Evolutionary conservation across 2,329 filamentous ascomycete species (phyloP).

Genomic region (Ceratocystis alfenasii): DNA sequence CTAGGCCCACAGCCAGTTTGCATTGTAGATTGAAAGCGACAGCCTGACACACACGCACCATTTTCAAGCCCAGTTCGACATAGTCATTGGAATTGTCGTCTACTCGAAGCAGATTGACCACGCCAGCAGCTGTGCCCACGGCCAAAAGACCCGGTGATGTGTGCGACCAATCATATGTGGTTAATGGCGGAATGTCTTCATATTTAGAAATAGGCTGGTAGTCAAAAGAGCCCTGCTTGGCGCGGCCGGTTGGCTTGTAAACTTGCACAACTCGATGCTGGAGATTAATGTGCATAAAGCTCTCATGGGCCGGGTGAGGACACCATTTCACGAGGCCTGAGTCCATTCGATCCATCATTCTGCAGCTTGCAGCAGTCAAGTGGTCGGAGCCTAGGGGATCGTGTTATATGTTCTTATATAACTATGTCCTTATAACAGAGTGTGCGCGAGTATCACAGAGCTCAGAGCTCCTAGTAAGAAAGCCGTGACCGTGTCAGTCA

Average conservation of each 20-base stretch:
- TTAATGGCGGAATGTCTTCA: slow-evolving; percentile 51
- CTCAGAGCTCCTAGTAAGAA: neutral
- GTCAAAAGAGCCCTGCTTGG: slow-evolving; percentile 45
- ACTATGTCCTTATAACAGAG: neutral
- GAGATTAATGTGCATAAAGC: slow-evolving; percentile 53
- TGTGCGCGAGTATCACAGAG: neutral
- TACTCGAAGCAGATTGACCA: slow-evolving; percentile 62
- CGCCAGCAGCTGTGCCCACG: slow-evolving; percentile 61
- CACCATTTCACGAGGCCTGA: slow-evolving; percentile 57
- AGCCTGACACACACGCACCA: slow-evolving; percentile 66
- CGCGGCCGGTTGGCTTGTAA: slow-evolving; percentile 50
- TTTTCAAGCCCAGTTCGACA: slow-evolving; percentile 57
- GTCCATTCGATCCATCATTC: slow-evolving; percentile 45
- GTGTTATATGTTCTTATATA: neutral
- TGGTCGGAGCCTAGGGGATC: neutral
- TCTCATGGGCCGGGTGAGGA: slow-evolving; percentile 45
- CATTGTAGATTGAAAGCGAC: slow-evolving; percentile 66
- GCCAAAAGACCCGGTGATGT: slow-evolving; percentile 54
- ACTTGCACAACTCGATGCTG: slow-evolving; percentile 52
- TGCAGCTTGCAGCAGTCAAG: slow-evolving; percentile 11
- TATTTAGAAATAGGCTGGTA: slow-evolving; percentile 46
- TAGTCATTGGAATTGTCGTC: slow-evolving; percentile 57
- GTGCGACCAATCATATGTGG: slow-evolving; percentile 56
- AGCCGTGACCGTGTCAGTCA: neutral
- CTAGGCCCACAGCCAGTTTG: slow-evolving; percentile 64